Conservation (phyloP, 2,329 filamentous ascomycete genomes). For the Beauveria sp. region DNA sequence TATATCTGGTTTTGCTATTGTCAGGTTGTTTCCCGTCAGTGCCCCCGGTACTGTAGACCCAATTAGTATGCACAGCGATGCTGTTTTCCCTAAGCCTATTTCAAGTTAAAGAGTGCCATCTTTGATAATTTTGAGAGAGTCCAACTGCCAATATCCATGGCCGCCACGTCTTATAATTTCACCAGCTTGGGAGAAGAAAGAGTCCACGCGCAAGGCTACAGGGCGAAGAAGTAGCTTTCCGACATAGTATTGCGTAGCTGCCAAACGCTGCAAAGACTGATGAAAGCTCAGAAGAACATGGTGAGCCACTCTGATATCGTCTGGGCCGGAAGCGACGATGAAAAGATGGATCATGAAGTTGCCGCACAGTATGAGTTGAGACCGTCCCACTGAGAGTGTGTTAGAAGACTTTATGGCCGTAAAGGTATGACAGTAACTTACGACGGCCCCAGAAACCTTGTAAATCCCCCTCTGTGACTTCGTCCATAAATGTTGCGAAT, state of each 20-base stretch:
- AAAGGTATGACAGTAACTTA: constrained; percentile 20
- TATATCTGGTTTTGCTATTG: background rate
- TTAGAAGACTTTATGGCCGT: background rate
- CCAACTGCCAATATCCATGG: constrained; percentile 13
- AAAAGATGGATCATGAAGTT: constrained; percentile 43
- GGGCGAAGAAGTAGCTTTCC: constrained; percentile 27
- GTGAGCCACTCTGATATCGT: constrained; percentile 27
- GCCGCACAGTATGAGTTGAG: constrained; percentile 37
- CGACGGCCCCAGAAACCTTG: constrained; percentile 37
- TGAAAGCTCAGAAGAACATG: constrained; percentile 30
- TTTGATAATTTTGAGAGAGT: constrained; percentile 7
- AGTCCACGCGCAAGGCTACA: constrained; percentile 29
- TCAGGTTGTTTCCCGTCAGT: background rate
- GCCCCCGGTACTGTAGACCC: background rate
- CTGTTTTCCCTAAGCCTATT: background rate
- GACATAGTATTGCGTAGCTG: constrained; percentile 22
- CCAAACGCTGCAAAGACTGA: constrained; percentile 27
- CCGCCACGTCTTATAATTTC: constrained; percentile 19
- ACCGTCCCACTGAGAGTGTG: constrained; percentile 21
- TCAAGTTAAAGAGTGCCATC: constrained; percentile 1
- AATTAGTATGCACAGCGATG: background rate
- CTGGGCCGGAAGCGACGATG: constrained; percentile 30
- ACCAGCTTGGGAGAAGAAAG: constrained; percentile 31
- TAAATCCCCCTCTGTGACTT: constrained; percentile 27
- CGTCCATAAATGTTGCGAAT: constrained; percentile 31